Conservation (phyloP, 75 land plant species). For the Picea glauca region DNA sequence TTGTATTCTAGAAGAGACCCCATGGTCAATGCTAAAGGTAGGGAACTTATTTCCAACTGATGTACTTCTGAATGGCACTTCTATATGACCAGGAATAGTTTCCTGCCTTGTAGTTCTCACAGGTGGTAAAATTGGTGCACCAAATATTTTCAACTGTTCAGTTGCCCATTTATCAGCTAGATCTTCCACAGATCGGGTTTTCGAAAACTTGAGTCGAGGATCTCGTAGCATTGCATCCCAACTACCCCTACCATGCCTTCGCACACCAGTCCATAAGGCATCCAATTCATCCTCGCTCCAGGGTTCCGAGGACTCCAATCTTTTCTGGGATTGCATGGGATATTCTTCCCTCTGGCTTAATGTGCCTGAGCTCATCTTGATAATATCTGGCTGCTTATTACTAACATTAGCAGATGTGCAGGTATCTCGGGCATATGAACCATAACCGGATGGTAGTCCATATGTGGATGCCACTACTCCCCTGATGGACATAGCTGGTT, state of each 20-base stretch:
- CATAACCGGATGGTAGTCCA: conserved; percentile 5
- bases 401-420: background rate
- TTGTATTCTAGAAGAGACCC: conserved; percentile 24
- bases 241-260: conserved; percentile 84
- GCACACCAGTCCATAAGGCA: conserved; percentile 89
- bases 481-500: conserved; percentile 5
- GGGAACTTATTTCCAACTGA: conserved; percentile 34
- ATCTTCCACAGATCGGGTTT: conserved; percentile 54
- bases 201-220: conserved; percentile 62
- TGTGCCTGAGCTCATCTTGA: background rate
- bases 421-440: conserved; percentile 7
- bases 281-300: conserved; percentile 99
- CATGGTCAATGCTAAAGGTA: conserved; percentile 15
- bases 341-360: conserved; percentile 8
- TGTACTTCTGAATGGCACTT: conserved; percentile 51
- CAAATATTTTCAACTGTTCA: conserved; percentile 70
- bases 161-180: conserved; percentile 73
- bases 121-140: conserved; percentile 25
- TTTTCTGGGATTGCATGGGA: conserved; percentile 5
- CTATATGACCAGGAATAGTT: conserved; percentile 40
- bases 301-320: conserved; percentile 16
- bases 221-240: conserved; percentile 87
- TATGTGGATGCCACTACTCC: conserved; percentile 8
- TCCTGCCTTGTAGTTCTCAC: conserved; percentile 18
- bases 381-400: conserved; percentile 5